Base-by-base conservation (phyloP, 495 filamentous ascomycete species). In the Monascus purpureus region DNA sequence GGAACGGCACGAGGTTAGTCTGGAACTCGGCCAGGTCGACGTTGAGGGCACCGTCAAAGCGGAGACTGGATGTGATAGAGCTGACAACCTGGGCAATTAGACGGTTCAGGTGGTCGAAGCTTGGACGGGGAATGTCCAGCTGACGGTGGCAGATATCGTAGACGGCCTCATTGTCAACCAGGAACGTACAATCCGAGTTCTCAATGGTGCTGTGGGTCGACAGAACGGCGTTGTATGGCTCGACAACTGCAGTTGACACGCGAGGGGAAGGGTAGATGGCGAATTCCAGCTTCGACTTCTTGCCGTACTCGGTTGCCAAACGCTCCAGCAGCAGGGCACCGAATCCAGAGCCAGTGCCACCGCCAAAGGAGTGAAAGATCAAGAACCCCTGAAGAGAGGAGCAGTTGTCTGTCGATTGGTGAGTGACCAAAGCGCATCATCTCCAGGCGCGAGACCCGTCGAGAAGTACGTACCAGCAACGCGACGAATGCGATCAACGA, bases 241-340 rank as follows among this genome's bases (percentile, higher is more conserved):
- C 84, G 18, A 92, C 84, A 28, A 93, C 83, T 12, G 84, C 80
- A 23, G 82, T 88, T 4, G 84, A 82, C 26, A 87, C 77, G 28
- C 80, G 77, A 26, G 83, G 83, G 19, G 84, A 78, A 13, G 84
- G 84, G 61, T 92, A 93, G 45, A 93, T 73, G 28, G 82, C 73
- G 57, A 93, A 93, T 55, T 93, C 84, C 28, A 93, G 77, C 69
- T 93, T 93, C 64, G 74, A 83, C 70, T 93, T 93, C 75, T 90
- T 92, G 55, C 77, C 82, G 49, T 88, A 93, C 56, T 92, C 83
- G 41, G 78, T 77, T 16, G 84, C 77, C 20, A 93, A 76, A 40
- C 82, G 82, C 63, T 93, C 84, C 29, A 90, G 72, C 35, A 93
- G 67, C 15, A 92, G 72, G 36, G 84, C 79, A 57, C 84, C 84